Evolutionary conservation across 2,329 filamentous ascomycete genomes (phyloP).

Genomic region (Exophiala sideris): DNA sequence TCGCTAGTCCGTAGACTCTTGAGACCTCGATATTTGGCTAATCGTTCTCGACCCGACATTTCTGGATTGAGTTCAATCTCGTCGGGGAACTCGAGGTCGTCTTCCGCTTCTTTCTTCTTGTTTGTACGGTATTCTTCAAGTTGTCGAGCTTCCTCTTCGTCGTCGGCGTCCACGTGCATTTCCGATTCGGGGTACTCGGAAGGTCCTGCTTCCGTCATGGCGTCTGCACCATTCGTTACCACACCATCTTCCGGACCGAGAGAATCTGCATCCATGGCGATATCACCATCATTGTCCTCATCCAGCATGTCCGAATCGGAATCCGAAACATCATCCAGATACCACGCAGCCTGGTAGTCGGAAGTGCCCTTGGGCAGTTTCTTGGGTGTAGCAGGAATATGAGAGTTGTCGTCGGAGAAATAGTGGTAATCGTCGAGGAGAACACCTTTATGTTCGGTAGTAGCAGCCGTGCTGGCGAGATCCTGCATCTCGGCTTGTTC

Average conservation of each 20-base stretch:
- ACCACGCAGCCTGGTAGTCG: conserved; percentile 93
- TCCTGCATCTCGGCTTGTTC: conserved; percentile 80
- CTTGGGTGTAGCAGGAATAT: conserved; percentile 62
- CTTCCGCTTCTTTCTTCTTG: conserved; percentile 75
- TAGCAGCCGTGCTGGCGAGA: conserved; percentile 53
- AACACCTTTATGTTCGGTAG: conserved; percentile 72
- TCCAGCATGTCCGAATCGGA: conserved; percentile 82
- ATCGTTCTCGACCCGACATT: conserved; percentile 77
- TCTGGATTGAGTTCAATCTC: conserved; percentile 92
- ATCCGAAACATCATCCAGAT: conserved; percentile 74
- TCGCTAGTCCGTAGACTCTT: conserved; percentile 84
- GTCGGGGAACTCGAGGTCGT: conserved; percentile 93
- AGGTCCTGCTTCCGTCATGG: conserved; percentile 70
- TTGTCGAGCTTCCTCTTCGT: conserved; percentile 79
- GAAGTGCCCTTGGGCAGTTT: conserved; percentile 87
- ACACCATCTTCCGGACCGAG: conserved; percentile 75
- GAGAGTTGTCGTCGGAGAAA: conserved; percentile 80
- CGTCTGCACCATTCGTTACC: conserved; percentile 52
- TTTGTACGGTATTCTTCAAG: conserved; percentile 76
- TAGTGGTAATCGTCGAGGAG: conserved; percentile 96
- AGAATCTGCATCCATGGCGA: conserved; percentile 51
- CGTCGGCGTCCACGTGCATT: conserved; percentile 75
- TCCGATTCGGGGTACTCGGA: conserved; percentile 94
- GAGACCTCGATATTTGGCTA: conserved; percentile 82
- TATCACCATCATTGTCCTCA: conserved; percentile 56